These are phyloP conservation scores for Westerdykella ornata DNA, from an alignment of 2,329 filamentous ascomycete genomes.

Conservation along the genomic window DNA sequence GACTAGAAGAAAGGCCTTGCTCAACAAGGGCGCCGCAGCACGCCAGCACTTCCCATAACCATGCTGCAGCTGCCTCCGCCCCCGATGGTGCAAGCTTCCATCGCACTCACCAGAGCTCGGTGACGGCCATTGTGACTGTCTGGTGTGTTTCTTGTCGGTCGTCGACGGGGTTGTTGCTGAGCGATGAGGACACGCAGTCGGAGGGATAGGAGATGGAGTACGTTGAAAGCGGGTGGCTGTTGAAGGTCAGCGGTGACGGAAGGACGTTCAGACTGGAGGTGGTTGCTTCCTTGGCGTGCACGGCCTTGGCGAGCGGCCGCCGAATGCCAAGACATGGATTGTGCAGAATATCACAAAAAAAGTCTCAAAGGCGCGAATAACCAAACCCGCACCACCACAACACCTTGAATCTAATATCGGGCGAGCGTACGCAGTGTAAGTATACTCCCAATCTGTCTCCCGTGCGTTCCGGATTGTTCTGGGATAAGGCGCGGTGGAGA, in stretches of 20 bases:
- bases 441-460: background rate
- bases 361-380: slow-evolving; percentile 1
- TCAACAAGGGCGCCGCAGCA: slow-evolving; percentile 7
- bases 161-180: slow-evolving; percentile 12
- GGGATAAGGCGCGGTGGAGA: too few relatives aligned
- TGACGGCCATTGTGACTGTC: slow-evolving; percentile 58
- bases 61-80: slow-evolving; percentile 34
- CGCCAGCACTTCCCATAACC: slow-evolving; percentile 30
- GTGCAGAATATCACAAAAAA: background rate
- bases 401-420: slow-evolving; percentile 11
- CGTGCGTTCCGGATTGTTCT: too few relatives aligned
- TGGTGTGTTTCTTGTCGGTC: slow-evolving; percentile 14
- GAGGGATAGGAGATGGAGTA: slow-evolving; percentile 26
- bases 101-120: slow-evolving; percentile 69
- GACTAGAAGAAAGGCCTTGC: slow-evolving; percentile 2
- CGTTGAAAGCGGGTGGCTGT: slow-evolving; percentile 22
- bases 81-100: slow-evolving; percentile 23
- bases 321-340: slow-evolving; percentile 12
- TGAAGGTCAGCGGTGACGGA: slow-evolving; percentile 31
- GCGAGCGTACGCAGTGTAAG: slow-evolving; percentile 34
- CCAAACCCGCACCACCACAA: slow-evolving; percentile 7
- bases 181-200: slow-evolving; percentile 11
- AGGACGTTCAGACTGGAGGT: slow-evolving; percentile 25
- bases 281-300: slow-evolving; percentile 12
- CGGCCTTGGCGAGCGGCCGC: slow-evolving; percentile 18